phyloP scores from a whole-genome alignment of 371 early-diverging fungal genomes.

The Rhizopus sp. region DNA sequence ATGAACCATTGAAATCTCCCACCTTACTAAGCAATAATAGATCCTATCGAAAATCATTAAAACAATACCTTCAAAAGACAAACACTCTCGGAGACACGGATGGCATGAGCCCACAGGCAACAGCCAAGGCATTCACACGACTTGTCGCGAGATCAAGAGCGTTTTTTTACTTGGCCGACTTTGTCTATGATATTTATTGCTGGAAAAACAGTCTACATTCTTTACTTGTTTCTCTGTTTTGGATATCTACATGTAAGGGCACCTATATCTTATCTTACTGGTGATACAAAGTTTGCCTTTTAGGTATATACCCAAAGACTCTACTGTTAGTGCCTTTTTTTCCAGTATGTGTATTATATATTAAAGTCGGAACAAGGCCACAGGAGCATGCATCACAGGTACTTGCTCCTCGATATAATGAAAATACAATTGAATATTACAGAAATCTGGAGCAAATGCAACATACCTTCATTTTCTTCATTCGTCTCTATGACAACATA shows the following conservation, averaged over 20 bases:
- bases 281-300: not conserved
- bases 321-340: slow-evolving; percentile 28
- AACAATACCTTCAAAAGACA: slow-evolving; percentile 20
- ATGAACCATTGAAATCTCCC: slow-evolving; percentile 29
- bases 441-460: slow-evolving; percentile 40
- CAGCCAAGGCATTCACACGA: slow-evolving; percentile 43
- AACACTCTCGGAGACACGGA: slow-evolving; percentile 5
- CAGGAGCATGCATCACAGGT: slow-evolving; percentile 28
- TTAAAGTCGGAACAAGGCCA: slow-evolving; percentile 14
- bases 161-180: slow-evolving; percentile 27
- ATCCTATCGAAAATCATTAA: slow-evolving; percentile 26
- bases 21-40: slow-evolving; percentile 21
- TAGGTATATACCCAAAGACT: slow-evolving; percentile 35
- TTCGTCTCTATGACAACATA: slow-evolving; percentile 42
- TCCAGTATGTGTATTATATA: slow-evolving; percentile 24
- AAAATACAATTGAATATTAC: slow-evolving; percentile 37
- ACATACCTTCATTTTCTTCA: slow-evolving; percentile 33
- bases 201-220: slow-evolving; percentile 32
- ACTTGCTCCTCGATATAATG: slow-evolving; percentile 39
- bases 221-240: slow-evolving; percentile 15
- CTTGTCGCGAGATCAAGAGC: slow-evolving; percentile 43
- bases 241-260: slow-evolving; percentile 20
- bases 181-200: slow-evolving; percentile 31
- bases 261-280: not conserved
- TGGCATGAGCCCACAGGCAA: slow-evolving; percentile 36